Base-by-base conservation (phyloP, 2,329 filamentous ascomycete species). In the Mollisiaceae sp. region DNA sequence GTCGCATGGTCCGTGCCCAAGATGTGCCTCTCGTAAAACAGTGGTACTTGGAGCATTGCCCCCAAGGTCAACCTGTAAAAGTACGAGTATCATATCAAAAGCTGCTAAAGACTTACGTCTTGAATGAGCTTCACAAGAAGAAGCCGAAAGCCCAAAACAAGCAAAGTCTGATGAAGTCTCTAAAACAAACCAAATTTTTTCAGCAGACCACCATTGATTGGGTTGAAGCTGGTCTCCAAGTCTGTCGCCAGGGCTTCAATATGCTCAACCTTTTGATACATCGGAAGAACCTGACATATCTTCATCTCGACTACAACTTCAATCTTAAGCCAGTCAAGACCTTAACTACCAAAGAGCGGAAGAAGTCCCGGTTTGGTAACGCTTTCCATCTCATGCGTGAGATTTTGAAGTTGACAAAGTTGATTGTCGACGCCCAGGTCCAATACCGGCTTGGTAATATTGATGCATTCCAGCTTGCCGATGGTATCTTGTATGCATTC, bases 301-400 rank as follows among this genome's bases (percentile, higher is more conserved):
- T 99, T 63, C 96, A 99, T 83, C 88, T 99, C 63, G 95, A 99
- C 77, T 99, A 98, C 83, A 99, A 99, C 80, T 99, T 99, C 84
- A 99, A 99, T 79, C 77, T 99, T 78, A 99, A 99, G 83, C 95
- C 95, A 2, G 95, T 99, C 78, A 99, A 99, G 84, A 99, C 95
- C 0, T 80, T 99, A 72, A 99, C 95, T 0, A 99, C 95, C 38
- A 99, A 99, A 79, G 95, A 99, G 83, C 91, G 95, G 73, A 99
- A 99, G 84, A 99, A 99, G 86, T 98, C 94, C 36, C 91, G 95
- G 69, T 99, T 99, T 72, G 95, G 95, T 82, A 99, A 99, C 77
- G 96, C 95, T 22, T 99, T 99, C 84, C 95, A 99, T 79, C 80
- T 99, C 65, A 99, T 99, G 95, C 91, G 95, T 77, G 95, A 99